Base-by-base conservation (phyloP, 768 basidiomycete species). In the Boletus pseudo-olivaceus region DNA sequence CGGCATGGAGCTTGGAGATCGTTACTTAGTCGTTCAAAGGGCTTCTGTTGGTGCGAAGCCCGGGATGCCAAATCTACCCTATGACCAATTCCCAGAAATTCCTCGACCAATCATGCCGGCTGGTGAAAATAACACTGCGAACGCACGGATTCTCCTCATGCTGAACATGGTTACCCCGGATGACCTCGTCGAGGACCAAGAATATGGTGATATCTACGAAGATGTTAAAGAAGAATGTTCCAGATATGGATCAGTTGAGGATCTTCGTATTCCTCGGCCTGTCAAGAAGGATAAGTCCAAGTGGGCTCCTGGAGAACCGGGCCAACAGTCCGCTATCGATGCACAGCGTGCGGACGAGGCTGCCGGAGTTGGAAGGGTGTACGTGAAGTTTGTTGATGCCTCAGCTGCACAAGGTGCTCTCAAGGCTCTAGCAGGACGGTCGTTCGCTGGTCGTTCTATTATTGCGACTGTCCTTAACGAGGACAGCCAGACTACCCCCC, bases 111-210 rank as follows among this genome's bases (percentile, higher is more conserved):
- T 93, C 68, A 84, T 93, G 82, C 91, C 91, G 52, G 89, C 89
- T 8, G 87, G 87, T 50, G 88, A 90, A 65, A 75, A 74, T 48
- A 76, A 78, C 51, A 75, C 72, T 35, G 61, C 72, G 11, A 82
- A 87, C 50, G 82, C 92, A 27, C 85, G 92, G 35, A 94, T 97
- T 66, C 81, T 99, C 63, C 87, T 98, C 68, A 90, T 99, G 88
- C 75, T 99, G 65, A 99, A 98, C 80, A 99, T 99, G 97, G 93
- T 99, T 59, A 90, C 90, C 0, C 70, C 90, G 1, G 97, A 99
- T 42, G 97, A 99, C 65, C 81, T 99, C 44, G 70, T 80, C 17
- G 86, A 93, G 63, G 96, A 98, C 67, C 76, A 86, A 55, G 97
- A 99, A 65, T 99, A 97, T 69, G 84, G 84, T 23, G 97, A 99